Conservation (phyloP, 768 basidiomycete genomes). For the Boletus tomentosulus region DNA sequence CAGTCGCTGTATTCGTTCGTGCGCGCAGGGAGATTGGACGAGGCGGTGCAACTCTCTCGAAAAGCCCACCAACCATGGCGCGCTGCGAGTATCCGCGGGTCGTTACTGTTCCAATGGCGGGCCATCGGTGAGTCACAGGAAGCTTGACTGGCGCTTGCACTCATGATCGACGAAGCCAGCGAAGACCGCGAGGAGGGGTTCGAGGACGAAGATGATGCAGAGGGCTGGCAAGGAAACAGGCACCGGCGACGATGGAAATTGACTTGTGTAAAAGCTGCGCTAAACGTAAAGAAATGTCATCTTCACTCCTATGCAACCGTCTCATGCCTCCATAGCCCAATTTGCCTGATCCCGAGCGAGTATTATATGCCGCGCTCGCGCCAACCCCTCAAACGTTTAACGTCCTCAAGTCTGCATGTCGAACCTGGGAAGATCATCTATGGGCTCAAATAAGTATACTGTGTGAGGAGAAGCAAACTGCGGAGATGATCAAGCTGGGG, state of each 20-base stretch:
- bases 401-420: slow-evolving; percentile 68
- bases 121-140: slow-evolving; percentile 52
- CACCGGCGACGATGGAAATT: slow-evolving; percentile 84
- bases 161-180: slow-evolving; percentile 40
- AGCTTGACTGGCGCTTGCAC: slow-evolving; percentile 19
- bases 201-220: slow-evolving; percentile 40
- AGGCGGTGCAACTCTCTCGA: slow-evolving; percentile 78
- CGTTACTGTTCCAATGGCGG: slow-evolving; percentile 71
- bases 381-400: slow-evolving; percentile 64
- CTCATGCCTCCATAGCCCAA: slow-evolving; percentile 36
- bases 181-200: slow-evolving; percentile 46
- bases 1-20: slow-evolving; percentile 79
- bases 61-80: slow-evolving; percentile 89
- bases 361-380: slow-evolving; percentile 80
- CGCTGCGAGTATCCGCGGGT: slow-evolving; percentile 84
- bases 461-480: slow-evolving; percentile 76
- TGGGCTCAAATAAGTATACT: slow-evolving; percentile 86
- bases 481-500: slow-evolving; percentile 57
- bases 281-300: slow-evolving; percentile 47
- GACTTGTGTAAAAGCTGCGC: slow-evolving; percentile 73
- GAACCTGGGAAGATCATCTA: slow-evolving; percentile 92
- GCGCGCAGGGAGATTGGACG: slow-evolving; percentile 79
- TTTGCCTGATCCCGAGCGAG: slow-evolving; percentile 72
- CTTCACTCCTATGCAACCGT: not conserved
- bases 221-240: slow-evolving; percentile 70